Conservation (phyloP, 257 asterid genomes). For the Salvia hispanica region DNA sequence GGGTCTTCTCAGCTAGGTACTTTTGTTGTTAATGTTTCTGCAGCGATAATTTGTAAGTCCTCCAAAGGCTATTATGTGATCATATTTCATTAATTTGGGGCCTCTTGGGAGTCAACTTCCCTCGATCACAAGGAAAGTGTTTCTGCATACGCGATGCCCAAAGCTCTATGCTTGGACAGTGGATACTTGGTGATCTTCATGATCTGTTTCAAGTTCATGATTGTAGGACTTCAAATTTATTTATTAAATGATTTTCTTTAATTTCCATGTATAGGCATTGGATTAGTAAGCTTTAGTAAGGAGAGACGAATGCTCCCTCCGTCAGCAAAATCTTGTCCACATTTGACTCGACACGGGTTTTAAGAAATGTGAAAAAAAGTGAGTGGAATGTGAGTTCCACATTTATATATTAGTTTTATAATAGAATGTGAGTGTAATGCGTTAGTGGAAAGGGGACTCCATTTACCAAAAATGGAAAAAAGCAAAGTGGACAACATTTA, state of each 20-base stretch:
- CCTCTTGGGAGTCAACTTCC: neutral
- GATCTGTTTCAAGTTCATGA: conserved; percentile 4
- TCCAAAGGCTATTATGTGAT: neutral
- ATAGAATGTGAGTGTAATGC: too few relatives aligned
- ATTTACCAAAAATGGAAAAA: too few relatives aligned
- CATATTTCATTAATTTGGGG: neutral
- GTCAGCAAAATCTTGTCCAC: too few relatives aligned
- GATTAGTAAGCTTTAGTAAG: neutral
- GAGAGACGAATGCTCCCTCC: neutral
- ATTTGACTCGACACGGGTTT: too few relatives aligned
- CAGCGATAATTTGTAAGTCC: conserved; percentile 9
- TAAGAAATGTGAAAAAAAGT: too few relatives aligned
- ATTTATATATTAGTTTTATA: too few relatives aligned
- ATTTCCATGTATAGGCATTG: neutral
- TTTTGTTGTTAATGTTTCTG: conserved; percentile 28
- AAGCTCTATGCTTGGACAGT: conserved; percentile 5
- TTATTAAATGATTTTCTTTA: neutral
- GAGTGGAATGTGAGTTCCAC: too few relatives aligned
- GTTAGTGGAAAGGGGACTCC: too few relatives aligned
- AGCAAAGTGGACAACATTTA: too few relatives aligned
- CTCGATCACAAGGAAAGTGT: neutral
- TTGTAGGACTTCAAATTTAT: neutral
- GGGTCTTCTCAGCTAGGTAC: conserved; percentile 76
- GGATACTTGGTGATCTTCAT: conserved; percentile 5
- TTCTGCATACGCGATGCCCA: neutral